These are phyloP conservation scores for Annulohypoxylon stygium DNA, from an alignment of 495 filamentous ascomycete species.

Conservation along the genomic window DNA sequence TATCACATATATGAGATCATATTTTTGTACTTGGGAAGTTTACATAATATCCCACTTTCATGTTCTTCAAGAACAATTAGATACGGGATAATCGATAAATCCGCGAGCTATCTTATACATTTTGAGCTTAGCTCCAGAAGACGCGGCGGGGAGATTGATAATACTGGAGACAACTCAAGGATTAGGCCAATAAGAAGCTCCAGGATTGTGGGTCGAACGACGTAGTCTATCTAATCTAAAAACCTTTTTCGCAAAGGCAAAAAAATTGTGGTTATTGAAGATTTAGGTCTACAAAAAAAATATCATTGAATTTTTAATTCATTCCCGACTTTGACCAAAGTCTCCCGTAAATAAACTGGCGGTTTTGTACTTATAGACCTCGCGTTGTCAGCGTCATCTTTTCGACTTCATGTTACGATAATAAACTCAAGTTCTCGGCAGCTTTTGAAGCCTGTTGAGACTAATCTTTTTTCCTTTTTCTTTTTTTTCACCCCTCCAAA, in stretches of 20 bases:
- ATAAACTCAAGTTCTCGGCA: conserved; percentile 26
- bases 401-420: conserved; percentile 43
- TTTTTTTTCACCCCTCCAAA: conserved; percentile 20
- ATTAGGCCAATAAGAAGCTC: conserved; percentile 26
- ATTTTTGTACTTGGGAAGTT: neutral
- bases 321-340: conserved; percentile 12
- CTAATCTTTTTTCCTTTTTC: conserved; percentile 2
- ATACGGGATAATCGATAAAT: conserved; percentile 25
- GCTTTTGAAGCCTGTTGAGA: conserved; percentile 44
- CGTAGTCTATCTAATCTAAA: conserved; percentile 26
- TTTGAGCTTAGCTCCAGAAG: conserved; percentile 18
- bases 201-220: neutral
- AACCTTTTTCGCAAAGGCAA: conserved; percentile 24
- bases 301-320: neutral
- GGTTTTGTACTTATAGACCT: conserved; percentile 23
- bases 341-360: conserved; percentile 21
- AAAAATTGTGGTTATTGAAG: conserved; percentile 35
- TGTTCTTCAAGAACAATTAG: neutral
- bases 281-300: conserved; percentile 18
- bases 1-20: conserved; percentile 10
- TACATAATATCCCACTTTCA: conserved; percentile 4
- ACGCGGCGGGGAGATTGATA: neutral
- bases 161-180: neutral
- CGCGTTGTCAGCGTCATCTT: neutral
- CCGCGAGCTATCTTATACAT: neutral